Evolutionary conservation across 768 basidiomycete genomes (phyloP).

Genomic region (Podaxis carcinomalis): DNA sequence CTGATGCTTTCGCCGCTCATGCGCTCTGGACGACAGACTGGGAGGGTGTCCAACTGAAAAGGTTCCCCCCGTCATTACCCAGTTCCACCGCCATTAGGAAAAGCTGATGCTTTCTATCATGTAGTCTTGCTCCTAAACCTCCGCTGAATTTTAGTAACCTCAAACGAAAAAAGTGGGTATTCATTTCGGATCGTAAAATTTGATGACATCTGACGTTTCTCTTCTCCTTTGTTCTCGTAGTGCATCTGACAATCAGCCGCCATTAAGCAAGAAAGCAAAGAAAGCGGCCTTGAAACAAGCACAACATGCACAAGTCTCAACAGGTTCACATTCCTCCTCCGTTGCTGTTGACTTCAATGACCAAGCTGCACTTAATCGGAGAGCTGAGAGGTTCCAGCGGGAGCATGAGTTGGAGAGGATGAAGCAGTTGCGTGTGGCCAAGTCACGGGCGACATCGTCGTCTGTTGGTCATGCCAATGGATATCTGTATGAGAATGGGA

Average conservation of each 20-base stretch:
- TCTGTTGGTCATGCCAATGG: conserved; percentile 45
- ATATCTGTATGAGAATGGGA: conserved; percentile 35
- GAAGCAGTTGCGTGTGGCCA: conserved; percentile 43
- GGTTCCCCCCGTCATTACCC: conserved; percentile 40
- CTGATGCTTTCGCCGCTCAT: conserved; percentile 82
- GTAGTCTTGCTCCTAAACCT: conserved; percentile 60
- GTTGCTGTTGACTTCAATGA: conserved; percentile 49
- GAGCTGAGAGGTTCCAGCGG: conserved; percentile 87
- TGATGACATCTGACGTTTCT: neutral
- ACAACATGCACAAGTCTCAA: conserved; percentile 30
- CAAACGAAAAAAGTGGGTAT: conserved; percentile 68
- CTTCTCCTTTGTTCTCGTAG: conserved; percentile 29
- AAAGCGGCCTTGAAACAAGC: conserved; percentile 40
- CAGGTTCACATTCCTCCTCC: conserved; percentile 28
- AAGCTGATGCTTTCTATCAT: conserved; percentile 14
- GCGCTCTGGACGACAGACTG: conserved; percentile 94
- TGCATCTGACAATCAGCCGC: conserved; percentile 21
- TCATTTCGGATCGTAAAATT: neutral
- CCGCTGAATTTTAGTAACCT: conserved; percentile 43
- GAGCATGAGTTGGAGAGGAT: conserved; percentile 81
- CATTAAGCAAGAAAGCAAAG: conserved; percentile 52
- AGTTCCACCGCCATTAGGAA: neutral
- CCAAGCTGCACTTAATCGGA: conserved; percentile 62
- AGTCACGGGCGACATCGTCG: conserved; percentile 17
- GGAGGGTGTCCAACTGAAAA: conserved; percentile 81